A percentile compares a stretch with the other conserved stretches of the same genome.
These are phyloP conservation scores for Fusarium lyarnte DNA, from an alignment of 2,329 filamentous ascomycete species.

Conservation along the genomic window DNA sequence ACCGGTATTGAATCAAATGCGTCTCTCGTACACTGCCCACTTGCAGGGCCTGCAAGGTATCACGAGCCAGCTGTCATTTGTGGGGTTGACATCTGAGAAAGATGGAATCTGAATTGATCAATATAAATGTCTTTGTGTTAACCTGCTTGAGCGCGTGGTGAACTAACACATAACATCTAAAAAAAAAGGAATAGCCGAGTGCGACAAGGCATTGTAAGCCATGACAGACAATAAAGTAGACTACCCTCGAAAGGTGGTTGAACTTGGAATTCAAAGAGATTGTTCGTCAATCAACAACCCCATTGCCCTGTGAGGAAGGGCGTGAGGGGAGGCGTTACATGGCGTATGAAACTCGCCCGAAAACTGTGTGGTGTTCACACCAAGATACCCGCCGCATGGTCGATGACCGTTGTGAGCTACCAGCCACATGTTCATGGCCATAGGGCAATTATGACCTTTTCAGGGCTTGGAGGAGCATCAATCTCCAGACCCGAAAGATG, in stretches of 20 bases:
- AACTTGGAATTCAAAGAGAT: slow-evolving; percentile 7
- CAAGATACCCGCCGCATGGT: slow-evolving; percentile 22
- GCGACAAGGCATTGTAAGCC: slow-evolving; percentile 12
- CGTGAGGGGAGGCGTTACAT: slow-evolving; percentile 29
- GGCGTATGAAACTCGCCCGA: slow-evolving; percentile 20
- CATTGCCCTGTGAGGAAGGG: slow-evolving; percentile 10
- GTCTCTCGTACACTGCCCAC: slow-evolving; percentile 15
- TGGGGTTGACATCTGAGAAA: slow-evolving; percentile 24
- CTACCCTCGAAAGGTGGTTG: background rate
- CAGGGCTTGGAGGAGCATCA: background rate
- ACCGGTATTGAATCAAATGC: slow-evolving; percentile 9
- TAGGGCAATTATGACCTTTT: background rate
- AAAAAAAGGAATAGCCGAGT: background rate
- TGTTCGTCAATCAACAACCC: slow-evolving; percentile 3
- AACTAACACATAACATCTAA: slow-evolving; percentile 3
- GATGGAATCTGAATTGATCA: slow-evolving; percentile 16
- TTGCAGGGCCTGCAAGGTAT: slow-evolving; percentile 29
- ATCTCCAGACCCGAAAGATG: background rate
- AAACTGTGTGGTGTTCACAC: slow-evolving; percentile 28
- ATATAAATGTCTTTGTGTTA: slow-evolving; percentile 10
- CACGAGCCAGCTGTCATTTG: slow-evolving; percentile 34
- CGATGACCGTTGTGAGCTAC: slow-evolving; percentile 13
- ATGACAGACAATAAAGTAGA: slow-evolving; percentile 27
- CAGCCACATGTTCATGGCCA: slow-evolving; percentile 16
- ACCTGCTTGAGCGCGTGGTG: background rate